phyloP scores from a whole-genome alignment of 2,329 filamentous ascomycete genomes.

The Fusarium sp. region DNA sequence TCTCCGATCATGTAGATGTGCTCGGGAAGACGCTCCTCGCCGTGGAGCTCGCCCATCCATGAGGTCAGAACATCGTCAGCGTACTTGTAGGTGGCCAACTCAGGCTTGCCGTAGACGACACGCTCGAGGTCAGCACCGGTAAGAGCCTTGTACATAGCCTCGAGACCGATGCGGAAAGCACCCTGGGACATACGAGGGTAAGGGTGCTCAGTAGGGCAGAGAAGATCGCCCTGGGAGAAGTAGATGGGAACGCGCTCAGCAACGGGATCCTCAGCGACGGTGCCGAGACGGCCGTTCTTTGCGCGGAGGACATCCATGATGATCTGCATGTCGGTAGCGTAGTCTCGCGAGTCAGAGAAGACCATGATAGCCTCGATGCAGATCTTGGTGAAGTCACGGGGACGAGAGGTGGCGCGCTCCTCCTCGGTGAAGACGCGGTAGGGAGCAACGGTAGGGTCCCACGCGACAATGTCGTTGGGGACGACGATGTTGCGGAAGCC shows the following conservation, averaged over 20 bases:
- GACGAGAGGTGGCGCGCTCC: constrained; percentile 72
- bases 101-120: constrained; percentile 71
- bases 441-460: constrained; percentile 80
- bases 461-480: constrained; percentile 79
- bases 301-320: constrained; percentile 83
- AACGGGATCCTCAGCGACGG: constrained; percentile 53
- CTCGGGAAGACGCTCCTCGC: constrained; percentile 71
- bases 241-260: constrained; percentile 73
- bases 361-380: constrained; percentile 89
- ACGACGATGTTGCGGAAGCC: constrained; percentile 84
- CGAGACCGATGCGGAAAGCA: constrained; percentile 80
- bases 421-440: constrained; percentile 73
- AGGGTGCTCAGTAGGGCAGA: constrained; percentile 84
- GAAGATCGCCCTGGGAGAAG: constrained; percentile 86
- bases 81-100: constrained; percentile 77
- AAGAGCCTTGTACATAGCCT: constrained; percentile 77
- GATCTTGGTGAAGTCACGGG: constrained; percentile 77
- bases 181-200: constrained; percentile 87
- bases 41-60: constrained; percentile 82
- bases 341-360: constrained; percentile 92
- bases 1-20: constrained; percentile 91
- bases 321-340: constrained; percentile 85
- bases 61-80: constrained; percentile 66
- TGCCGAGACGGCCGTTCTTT: constrained; percentile 77
- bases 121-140: constrained; percentile 56